Conservation (phyloP, 2,329 filamentous ascomycete genomes). For the Aquanectria penicillioides region DNA sequence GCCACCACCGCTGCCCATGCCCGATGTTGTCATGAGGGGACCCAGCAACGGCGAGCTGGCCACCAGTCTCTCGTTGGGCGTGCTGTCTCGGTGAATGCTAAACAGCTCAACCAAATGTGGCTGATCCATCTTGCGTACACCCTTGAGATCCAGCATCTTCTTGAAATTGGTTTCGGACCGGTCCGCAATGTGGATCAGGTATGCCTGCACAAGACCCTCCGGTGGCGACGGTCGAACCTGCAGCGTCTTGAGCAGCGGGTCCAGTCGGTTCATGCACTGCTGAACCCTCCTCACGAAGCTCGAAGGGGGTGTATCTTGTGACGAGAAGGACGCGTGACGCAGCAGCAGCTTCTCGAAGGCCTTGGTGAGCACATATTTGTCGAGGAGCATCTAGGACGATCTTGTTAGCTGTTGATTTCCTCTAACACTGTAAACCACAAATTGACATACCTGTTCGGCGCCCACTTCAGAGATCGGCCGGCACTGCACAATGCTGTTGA, state of each 20-base stretch:
- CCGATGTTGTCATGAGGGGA: conserved; percentile 64
- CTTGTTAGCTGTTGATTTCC: conserved; percentile 34
- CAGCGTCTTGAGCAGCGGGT: conserved; percentile 93
- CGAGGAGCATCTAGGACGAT: conserved; percentile 81
- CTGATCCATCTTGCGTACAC: conserved; percentile 86
- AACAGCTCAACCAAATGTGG: conserved; percentile 87
- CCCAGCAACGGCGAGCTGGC: conserved; percentile 77
- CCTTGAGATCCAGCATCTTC: conserved; percentile 96
- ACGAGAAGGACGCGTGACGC: conserved; percentile 62
- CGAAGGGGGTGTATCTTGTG: conserved; percentile 55
- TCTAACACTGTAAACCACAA: background rate
- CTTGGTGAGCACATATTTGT: conserved; percentile 91
- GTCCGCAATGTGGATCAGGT: conserved; percentile 96
- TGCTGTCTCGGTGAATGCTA: conserved; percentile 79
- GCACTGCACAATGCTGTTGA: conserved; percentile 87
- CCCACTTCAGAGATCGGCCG: conserved; percentile 92
- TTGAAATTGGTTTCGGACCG: conserved; percentile 93
- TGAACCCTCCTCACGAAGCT: conserved; percentile 89
- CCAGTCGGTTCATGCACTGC: conserved; percentile 84
- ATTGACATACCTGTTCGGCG: conserved; percentile 78
- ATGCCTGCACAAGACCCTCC: conserved; percentile 95
- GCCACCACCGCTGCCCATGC: conserved; percentile 51
- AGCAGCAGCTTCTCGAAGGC: conserved; percentile 77
- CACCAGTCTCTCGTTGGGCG: conserved; percentile 75
- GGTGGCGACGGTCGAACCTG: conserved; percentile 92